Percentiles rank a stretch among this genome's conserved stretches.
Conservation (phyloP, 164 flowering plant genomes). For the Chimonanthus praecox region DNA sequence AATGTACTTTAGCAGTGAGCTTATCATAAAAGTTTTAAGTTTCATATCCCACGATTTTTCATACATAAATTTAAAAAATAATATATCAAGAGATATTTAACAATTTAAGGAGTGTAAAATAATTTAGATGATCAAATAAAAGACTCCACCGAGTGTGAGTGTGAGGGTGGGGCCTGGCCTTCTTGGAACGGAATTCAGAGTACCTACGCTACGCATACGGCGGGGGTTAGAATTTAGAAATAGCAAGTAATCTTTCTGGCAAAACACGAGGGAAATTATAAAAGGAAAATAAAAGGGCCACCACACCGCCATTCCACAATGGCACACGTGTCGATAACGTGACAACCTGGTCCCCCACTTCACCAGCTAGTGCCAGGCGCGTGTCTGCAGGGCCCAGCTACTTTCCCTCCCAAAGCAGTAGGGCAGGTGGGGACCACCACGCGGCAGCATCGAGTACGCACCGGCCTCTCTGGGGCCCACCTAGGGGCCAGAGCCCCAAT, state of each 20-base stretch:
- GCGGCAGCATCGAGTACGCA: not conserved
- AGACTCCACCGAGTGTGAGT: not conserved
- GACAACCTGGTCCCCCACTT: not conserved
- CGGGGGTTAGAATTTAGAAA: not conserved
- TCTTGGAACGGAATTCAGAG: not conserved
- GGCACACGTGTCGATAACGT: not conserved
- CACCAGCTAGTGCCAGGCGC: not conserved
- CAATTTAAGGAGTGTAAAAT: too few species aligned
- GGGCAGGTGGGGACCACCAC: not conserved
- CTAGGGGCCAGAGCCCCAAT: not conserved
- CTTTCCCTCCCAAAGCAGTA: not conserved
- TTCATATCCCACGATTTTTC: too few species aligned
- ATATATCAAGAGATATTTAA: too few species aligned
- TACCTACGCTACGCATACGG: not conserved
- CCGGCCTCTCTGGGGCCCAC: not conserved
- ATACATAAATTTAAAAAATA: too few species aligned
- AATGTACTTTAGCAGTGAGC: too few species aligned
- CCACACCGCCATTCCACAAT: not conserved
- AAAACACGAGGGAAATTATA: too few species aligned
- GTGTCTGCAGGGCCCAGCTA: not conserved
- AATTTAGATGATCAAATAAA: too few species aligned
- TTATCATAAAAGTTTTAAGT: too few species aligned
- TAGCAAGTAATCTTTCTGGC: too few species aligned
- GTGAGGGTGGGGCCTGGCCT: not conserved
- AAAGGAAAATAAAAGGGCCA: not conserved